Evolutionary conservation across 2,329 filamentous ascomycete species (phyloP).

Genomic region (Xylaria sp.): DNA sequence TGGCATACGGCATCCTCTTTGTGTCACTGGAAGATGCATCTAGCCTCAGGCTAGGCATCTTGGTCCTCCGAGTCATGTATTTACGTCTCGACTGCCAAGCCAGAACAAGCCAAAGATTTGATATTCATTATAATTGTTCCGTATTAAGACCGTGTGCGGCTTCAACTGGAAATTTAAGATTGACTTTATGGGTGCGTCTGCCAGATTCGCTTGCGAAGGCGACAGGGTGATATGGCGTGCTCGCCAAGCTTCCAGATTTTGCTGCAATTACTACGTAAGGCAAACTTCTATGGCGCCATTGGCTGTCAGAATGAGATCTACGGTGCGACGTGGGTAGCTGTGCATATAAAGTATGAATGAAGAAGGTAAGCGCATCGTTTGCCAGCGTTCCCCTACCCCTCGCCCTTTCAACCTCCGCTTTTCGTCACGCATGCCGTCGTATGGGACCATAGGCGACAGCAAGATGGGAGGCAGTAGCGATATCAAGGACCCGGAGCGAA

Average conservation of each 20-base stretch:
- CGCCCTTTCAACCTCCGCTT: conserved; percentile 5
- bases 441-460: conserved; percentile 20
- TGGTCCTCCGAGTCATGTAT: neutral
- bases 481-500: conserved; percentile 30
- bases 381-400: neutral
- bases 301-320: conserved; percentile 27
- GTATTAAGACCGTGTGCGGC: conserved; percentile 4
- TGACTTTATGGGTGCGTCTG: neutral
- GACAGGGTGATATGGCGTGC: conserved; percentile 37
- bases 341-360: conserved; percentile 21
- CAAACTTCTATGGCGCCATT: conserved; percentile 33
- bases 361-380: conserved; percentile 10
- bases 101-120: neutral
- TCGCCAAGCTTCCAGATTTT: conserved; percentile 34
- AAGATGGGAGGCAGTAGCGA: conserved; percentile 21
- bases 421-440: conserved; percentile 12
- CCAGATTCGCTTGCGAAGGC: conserved; percentile 14
- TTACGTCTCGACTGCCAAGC: neutral
- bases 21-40: neutral
- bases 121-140: neutral
- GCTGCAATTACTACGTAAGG: conserved; percentile 25
- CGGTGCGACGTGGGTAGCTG: conserved; percentile 8
- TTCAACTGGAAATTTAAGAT: conserved; percentile 5
- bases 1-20: neutral
- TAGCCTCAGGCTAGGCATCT: neutral